phyloP scores from a whole-genome alignment of 73 alveolate genomes.

The Paramecium caudatum region DNA sequence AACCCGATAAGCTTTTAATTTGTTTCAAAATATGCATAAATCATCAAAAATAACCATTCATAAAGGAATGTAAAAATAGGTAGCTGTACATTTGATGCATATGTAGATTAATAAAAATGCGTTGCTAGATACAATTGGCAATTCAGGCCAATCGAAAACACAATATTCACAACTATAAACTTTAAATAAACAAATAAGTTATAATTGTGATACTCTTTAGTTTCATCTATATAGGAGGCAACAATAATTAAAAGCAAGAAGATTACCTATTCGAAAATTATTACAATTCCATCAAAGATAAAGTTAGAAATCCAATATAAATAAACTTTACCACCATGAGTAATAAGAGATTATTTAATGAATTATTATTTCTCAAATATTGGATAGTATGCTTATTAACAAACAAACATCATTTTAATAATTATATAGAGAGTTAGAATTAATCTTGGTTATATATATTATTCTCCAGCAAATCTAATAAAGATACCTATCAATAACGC shows the following conservation, averaged over 20 bases:
- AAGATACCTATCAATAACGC: constrained; percentile 37
- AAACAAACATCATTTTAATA: background rate
- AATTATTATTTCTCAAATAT: constrained; percentile 50
- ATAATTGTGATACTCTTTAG: background rate
- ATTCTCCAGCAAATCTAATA: background rate
- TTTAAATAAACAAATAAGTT: background rate
- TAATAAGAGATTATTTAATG: constrained; percentile 34
- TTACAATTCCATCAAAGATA: constrained; percentile 16
- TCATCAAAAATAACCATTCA: background rate
- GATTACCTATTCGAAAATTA: constrained; percentile 8
- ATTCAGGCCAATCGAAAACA: background rate
- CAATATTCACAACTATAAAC: background rate
- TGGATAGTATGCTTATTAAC: constrained; percentile 56
- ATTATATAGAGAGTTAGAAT: background rate
- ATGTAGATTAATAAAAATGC: background rate
- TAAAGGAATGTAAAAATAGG: background rate
- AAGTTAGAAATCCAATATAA: constrained; percentile 49
- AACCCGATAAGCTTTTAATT: too few relatives aligned
- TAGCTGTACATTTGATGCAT: background rate
- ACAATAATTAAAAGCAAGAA: background rate
- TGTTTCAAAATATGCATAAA: too few relatives aligned
- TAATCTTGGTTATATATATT: background rate
- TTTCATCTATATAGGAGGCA: background rate
- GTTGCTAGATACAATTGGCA: background rate
- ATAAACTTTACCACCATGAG: constrained; percentile 32